A percentile compares a stretch with the other conserved stretches of the same genome.
phyloP scores from a whole-genome alignment of 108 stramenopile genomes.

The Cyclotella atomus region DNA sequence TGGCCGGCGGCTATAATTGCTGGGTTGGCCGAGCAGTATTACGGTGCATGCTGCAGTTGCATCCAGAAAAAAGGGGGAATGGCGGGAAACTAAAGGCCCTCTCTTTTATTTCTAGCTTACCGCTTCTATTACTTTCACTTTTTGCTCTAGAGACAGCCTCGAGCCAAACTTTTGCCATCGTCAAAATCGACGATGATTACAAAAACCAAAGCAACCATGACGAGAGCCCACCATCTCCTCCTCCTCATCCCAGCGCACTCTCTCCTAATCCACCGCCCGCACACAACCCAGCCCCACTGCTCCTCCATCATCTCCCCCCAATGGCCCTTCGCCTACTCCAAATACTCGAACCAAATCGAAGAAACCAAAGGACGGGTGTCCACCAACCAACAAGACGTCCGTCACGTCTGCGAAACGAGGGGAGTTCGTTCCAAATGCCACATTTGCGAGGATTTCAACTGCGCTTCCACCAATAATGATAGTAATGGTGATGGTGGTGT shows the following conservation, averaged over 20 bases:
- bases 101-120: too few relatives aligned
- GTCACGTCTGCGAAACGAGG: constrained; percentile 64
- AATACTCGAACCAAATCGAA: constrained; percentile 63
- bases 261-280: constrained; percentile 53
- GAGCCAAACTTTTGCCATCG: neutral
- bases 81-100: too few relatives aligned
- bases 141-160: neutral
- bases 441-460: constrained; percentile 79
- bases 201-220: neutral
- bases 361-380: constrained; percentile 79
- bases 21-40: too few relatives aligned
- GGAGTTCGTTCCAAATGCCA: constrained; percentile 83
- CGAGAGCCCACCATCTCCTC: neutral
- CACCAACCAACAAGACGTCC: constrained; percentile 70
- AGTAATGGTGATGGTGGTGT: neutral
- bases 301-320: constrained; percentile 51
- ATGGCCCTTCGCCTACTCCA: constrained; percentile 87
- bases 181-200: neutral
- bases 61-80: too few relatives aligned
- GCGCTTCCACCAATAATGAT: too few relatives aligned
- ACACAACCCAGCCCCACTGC: constrained; percentile 72
- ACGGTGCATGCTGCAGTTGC: too few relatives aligned
- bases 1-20: too few relatives aligned
- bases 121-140: too few relatives aligned
- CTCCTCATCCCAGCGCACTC: neutral